Evolutionary conservation across 345 rosid genomes (phyloP).

Genomic region (Murraya koenigii): DNA sequence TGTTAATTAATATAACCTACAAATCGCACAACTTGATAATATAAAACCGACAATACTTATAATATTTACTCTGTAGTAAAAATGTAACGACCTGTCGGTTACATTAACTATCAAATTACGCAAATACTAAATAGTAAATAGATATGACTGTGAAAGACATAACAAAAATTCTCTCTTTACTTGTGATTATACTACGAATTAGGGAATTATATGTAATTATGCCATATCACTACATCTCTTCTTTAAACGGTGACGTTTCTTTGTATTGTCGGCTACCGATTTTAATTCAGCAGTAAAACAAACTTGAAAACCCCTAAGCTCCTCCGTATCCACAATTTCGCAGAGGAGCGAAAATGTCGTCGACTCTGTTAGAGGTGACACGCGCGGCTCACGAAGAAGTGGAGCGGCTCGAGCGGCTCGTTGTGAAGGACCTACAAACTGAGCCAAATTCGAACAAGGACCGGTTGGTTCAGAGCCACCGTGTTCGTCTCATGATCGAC

Average conservation of each 20-base stretch:
- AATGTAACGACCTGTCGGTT: too few species aligned
- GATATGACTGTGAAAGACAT: too few species aligned
- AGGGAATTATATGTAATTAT: neutral
- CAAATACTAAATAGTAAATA: too few species aligned
- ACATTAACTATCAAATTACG: too few species aligned
- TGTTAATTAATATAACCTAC: too few species aligned
- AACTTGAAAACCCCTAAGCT: slow-evolving; percentile 6
- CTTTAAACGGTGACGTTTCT: neutral
- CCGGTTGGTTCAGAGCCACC: slow-evolving; percentile 83
- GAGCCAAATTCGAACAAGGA: slow-evolving; percentile 69
- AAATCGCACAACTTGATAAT: too few species aligned
- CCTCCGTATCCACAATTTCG: neutral
- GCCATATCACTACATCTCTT: too few species aligned
- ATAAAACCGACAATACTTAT: too few species aligned
- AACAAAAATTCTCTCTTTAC: too few species aligned
- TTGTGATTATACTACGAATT: too few species aligned
- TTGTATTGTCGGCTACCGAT: neutral
- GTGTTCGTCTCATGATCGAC: slow-evolving; percentile 82
- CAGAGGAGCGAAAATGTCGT: slow-evolving; percentile 55
- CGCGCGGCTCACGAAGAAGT: slow-evolving; percentile 89
- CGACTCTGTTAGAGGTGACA: slow-evolving; percentile 85
- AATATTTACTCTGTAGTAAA: too few species aligned
- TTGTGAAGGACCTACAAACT: slow-evolving; percentile 87
- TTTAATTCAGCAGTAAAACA: neutral
- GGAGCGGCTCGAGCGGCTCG: slow-evolving; percentile 77